Conservation (phyloP, 2,329 filamentous ascomycete genomes). For the Paracoccidioides lutzii region DNA sequence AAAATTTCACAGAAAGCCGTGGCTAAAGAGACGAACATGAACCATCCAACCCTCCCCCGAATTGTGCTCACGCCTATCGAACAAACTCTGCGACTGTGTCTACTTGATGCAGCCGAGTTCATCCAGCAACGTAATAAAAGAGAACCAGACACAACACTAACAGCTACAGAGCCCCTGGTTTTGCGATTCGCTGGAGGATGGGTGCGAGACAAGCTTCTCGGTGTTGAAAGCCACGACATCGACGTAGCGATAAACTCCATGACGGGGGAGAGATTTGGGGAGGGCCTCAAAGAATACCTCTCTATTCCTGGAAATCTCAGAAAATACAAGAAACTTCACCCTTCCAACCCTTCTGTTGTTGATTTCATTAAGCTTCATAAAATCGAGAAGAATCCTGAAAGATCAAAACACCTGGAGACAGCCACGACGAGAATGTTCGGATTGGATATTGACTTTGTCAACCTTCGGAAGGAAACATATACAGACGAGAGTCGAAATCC, state of each 20-base stretch:
- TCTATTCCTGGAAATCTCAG: conserved; percentile 27
- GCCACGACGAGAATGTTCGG: conserved; percentile 75
- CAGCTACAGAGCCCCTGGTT: conserved; percentile 18
- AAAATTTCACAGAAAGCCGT: conserved; percentile 12
- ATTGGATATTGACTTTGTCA: conserved; percentile 86
- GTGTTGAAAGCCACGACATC: conserved; percentile 35
- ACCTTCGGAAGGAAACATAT: conserved; percentile 84
- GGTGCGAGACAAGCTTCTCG: conserved; percentile 39
- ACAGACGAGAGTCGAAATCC: conserved; percentile 80
- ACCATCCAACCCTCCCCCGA: conserved; percentile 14
- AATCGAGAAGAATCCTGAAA: conserved; percentile 84
- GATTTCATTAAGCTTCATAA: conserved; percentile 68
- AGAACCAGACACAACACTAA: conserved; percentile 27
- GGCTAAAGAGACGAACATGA: conserved; percentile 8
- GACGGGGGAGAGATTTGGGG: conserved; percentile 37
- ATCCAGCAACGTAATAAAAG: conserved; percentile 31
- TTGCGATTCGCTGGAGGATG: conserved; percentile 38
- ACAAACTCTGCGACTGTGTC: conserved; percentile 55
- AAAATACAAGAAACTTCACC: conserved; percentile 35
- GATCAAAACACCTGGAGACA: conserved; percentile 91
- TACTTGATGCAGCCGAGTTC: conserved; percentile 68
- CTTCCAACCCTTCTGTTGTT: conserved; percentile 30
- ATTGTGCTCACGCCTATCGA: conserved; percentile 58
- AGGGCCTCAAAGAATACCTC: conserved; percentile 31
- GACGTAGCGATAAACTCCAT: conserved; percentile 38